Percentiles rank a stretch among this genome's conserved stretches.
Conservation (phyloP, 2,329 filamentous ascomycete species). For the Epichloe coenophiala region DNA sequence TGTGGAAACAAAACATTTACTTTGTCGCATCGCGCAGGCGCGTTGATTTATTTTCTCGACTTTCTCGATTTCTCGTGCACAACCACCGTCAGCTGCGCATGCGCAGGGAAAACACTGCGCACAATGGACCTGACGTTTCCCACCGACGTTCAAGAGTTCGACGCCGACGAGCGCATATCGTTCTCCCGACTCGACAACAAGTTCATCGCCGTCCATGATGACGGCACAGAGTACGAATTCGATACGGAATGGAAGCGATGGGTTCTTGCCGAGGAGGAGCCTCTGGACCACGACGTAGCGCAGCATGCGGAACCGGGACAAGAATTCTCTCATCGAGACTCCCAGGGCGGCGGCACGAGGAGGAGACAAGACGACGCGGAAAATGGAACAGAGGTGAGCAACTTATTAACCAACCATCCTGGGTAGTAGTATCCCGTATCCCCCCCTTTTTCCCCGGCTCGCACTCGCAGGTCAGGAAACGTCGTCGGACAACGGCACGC, state of each 20-base stretch:
- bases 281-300: slow-evolving; percentile 20
- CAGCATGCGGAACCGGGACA: neutral
- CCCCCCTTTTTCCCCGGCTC: too few species aligned
- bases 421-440: too few species aligned
- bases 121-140: slow-evolving; percentile 33
- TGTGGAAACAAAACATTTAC: neutral
- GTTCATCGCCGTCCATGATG: slow-evolving; percentile 71
- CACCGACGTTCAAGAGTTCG: slow-evolving; percentile 54
- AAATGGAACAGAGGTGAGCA: slow-evolving; percentile 30
- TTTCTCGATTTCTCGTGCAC: neutral
- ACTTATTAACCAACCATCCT: neutral
- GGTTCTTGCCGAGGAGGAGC: slow-evolving; percentile 48
- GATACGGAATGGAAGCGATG: slow-evolving; percentile 58
- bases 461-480: too few species aligned
- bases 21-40: neutral
- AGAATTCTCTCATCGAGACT: neutral
- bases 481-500: too few species aligned
- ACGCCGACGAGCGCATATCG: slow-evolving; percentile 67
- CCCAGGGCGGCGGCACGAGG: slow-evolving; percentile 7
- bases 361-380: slow-evolving; percentile 23
- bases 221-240: slow-evolving; percentile 77
- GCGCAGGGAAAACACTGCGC: neutral
- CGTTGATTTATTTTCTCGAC: neutral
- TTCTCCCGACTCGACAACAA: slow-evolving; percentile 74
- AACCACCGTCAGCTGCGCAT: neutral